Percentiles rank a stretch among this genome's conserved stretches.
Conservation (phyloP, 2,329 filamentous ascomycete genomes). For the Diatrype stigma region DNA sequence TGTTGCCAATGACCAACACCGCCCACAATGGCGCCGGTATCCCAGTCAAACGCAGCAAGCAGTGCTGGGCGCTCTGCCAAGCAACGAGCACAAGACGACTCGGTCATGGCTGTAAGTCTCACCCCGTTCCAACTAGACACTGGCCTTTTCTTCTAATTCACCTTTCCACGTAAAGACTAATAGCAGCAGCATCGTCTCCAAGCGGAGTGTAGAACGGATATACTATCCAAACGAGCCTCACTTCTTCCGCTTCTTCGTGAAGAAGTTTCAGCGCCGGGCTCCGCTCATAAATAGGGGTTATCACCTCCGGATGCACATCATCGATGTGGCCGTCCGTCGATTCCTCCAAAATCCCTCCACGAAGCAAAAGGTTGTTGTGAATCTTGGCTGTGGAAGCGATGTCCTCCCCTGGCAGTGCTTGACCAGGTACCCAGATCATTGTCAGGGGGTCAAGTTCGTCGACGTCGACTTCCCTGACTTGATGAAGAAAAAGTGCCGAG, state of each 20-base stretch:
- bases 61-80: constrained; percentile 16
- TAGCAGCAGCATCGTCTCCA: constrained; percentile 87
- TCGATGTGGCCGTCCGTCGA: constrained; percentile 68
- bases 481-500: constrained; percentile 67
- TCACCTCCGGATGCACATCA: constrained; percentile 77
- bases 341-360: constrained; percentile 58
- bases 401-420: constrained; percentile 82
- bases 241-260: constrained; percentile 84
- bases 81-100: constrained; percentile 38
- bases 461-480: constrained; percentile 84
- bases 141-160: constrained; percentile 1
- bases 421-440: constrained; percentile 57
- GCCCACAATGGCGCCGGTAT: constrained; percentile 11
- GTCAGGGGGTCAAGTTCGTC: constrained; percentile 62
- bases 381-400: constrained; percentile 87
- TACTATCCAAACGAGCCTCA: constrained; percentile 76
- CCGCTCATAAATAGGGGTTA: constrained; percentile 89
- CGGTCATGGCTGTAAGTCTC: constrained; percentile 48
- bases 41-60: constrained; percentile 5
- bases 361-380: constrained; percentile 70
- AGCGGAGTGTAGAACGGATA: constrained; percentile 84
- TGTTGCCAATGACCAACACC: too few species aligned
- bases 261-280: constrained; percentile 75
- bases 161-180: constrained; percentile 59
- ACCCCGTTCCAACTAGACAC: background rate